These are phyloP conservation scores for Magnolia changhungtana DNA, from an alignment of 164 flowering plant genomes.

Conservation along the genomic window DNA sequence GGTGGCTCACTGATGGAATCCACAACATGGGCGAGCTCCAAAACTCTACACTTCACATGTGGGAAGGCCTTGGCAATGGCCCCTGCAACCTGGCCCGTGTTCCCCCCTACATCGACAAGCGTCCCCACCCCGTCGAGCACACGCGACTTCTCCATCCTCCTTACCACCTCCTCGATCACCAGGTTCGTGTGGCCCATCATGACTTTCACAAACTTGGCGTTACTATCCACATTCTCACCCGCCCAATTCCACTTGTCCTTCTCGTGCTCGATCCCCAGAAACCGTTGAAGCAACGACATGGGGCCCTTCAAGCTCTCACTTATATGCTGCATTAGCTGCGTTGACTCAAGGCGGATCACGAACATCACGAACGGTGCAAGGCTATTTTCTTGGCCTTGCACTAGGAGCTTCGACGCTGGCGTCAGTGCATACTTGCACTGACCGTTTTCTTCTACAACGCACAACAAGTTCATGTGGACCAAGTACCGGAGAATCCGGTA, in stretches of 20 bases:
- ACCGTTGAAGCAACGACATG: neutral
- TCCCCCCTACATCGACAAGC: neutral
- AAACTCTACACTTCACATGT: neutral
- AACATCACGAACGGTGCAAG: neutral
- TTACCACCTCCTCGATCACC: neutral
- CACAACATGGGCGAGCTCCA: constrained; percentile 4
- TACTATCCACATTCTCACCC: neutral
- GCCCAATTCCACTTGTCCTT: neutral
- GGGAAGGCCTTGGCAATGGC: constrained; percentile 4
- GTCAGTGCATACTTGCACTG: neutral
- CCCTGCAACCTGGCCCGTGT: neutral
- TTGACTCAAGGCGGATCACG: neutral
- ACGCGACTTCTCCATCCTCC: neutral
- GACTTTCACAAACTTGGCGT: neutral
- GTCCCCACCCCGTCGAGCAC: neutral
- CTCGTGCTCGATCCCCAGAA: neutral
- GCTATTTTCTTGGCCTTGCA: neutral
- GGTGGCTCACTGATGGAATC: neutral
- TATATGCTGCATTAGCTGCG: neutral
- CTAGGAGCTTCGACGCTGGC: neutral
- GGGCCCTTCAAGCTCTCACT: neutral
- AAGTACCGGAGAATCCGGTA: constrained; percentile 8
- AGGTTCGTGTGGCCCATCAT: neutral
- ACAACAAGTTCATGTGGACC: constrained; percentile 5
- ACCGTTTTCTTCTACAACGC: neutral